These are phyloP conservation scores for Drechslera avenae DNA, from an alignment of 2,329 filamentous ascomycete species.

Conservation along the genomic window DNA sequence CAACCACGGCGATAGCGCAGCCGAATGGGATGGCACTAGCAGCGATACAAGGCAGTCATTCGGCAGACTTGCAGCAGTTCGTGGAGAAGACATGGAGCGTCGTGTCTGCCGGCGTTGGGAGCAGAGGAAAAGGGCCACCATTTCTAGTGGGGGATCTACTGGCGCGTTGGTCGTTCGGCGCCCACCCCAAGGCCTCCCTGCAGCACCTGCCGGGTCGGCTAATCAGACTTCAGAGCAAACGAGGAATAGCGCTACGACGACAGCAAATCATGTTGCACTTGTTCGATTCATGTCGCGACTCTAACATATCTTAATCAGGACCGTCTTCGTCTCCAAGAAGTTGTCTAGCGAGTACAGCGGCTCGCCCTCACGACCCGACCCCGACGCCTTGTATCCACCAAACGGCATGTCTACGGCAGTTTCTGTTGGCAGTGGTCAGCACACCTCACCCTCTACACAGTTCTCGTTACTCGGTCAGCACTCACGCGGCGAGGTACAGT, in stretches of 20 bases:
- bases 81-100: conserved; percentile 19
- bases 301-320: conserved; percentile 38
- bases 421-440: background rate
- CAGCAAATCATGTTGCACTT: conserved; percentile 5
- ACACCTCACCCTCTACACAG: background rate
- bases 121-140: conserved; percentile 14
- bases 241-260: conserved; percentile 9
- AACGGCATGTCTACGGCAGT: conserved; percentile 47
- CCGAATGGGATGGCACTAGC: conserved; percentile 10
- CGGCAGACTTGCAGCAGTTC: conserved; percentile 20
- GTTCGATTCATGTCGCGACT: conserved; percentile 12
- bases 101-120: conserved; percentile 13
- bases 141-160: conserved; percentile 21
- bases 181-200: conserved; percentile 14
- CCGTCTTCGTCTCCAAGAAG: conserved; percentile 44
- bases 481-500: conserved; percentile 45
- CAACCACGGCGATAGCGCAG: conserved; percentile 10
- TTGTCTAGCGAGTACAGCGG: conserved; percentile 38
- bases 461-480: background rate
- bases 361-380: conserved; percentile 45
- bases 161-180: conserved; percentile 4
- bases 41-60: conserved; percentile 25
- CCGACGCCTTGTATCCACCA: conserved; percentile 49
- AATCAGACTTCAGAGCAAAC: conserved; percentile 16
- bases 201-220: conserved; percentile 18